Base-by-base conservation (phyloP, 306 rosid genomes). In the Vigna trinervia region DNA sequence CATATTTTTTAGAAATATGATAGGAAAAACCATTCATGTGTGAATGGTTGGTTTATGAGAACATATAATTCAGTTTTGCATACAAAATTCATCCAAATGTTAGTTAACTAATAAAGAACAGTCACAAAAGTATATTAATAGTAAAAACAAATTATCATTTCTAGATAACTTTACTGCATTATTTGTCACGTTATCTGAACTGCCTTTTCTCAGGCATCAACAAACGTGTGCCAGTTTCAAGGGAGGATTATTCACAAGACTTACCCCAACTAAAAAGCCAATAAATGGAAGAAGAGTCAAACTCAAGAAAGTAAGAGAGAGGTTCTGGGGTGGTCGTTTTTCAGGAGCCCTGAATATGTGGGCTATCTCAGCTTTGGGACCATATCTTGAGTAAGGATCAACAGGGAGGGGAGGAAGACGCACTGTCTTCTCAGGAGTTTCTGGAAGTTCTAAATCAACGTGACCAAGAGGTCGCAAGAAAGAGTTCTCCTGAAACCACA, bases 281-380 rank as follows among this genome's bases (percentile, higher is more conserved):
- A 96, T 50, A 30, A 93, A 72, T 41, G 98, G 99, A 81, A 92
- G 82, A 76, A 91, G 30, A 66, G 86, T 86, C 77, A 96, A 84
- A 81, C 91, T 84, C 96, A 96, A 87, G 90, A 96, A 92, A 63
- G 82, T 78, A 54, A 96, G 88, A 78, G 99, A 91, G 83, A 96
- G 96, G 67, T 89, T 82, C 81, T 86, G 88, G 53, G 96, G 86
- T 59, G 99, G 98, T 66, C 84, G 91, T 87, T 93, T 96, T 67
- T 96, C 99, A 46, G 99, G 94, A 88, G 78, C 78, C 86, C 99
- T 88, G 87, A 96, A 96, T 74, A 91, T 71, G 87, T 93, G 98
- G 82, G 75, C 69, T 61, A 92, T 96, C 82, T 96, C 99, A 26
- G 91, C 92, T 84, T 91, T 91, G 82, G 98, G 94, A 32, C 93